Conservation (phyloP, 2,329 filamentous ascomycete species). For the Escovopsis sp. region DNA sequence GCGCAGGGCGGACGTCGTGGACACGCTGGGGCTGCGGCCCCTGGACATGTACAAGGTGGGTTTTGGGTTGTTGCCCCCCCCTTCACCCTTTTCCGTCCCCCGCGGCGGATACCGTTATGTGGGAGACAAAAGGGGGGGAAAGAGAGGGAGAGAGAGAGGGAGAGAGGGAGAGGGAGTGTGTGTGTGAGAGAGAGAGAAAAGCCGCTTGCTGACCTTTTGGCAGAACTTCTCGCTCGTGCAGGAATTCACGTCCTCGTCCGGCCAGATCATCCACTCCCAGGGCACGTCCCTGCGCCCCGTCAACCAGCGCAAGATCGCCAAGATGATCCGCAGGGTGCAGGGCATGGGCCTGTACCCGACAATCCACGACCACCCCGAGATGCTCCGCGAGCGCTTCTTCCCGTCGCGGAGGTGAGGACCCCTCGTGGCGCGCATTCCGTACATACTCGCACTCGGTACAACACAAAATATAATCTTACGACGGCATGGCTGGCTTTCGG, state of each 20-base stretch:
- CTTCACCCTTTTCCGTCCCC: too few species aligned
- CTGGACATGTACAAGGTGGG: constrained; percentile 73
- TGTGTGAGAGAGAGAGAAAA: background rate
- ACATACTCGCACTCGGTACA: too few species aligned
- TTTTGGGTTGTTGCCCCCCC: too few species aligned
- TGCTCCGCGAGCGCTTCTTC: constrained; percentile 38
- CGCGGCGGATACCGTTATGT: too few species aligned
- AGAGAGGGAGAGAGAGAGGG: background rate
- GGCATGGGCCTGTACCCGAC: constrained; percentile 87
- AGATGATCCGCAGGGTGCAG: constrained; percentile 77
- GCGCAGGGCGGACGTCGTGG: constrained; percentile 57
- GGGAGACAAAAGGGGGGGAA: too few species aligned
- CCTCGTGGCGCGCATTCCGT: too few species aligned
- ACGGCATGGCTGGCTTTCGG: constrained; percentile 1
- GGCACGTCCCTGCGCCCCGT: constrained; percentile 69
- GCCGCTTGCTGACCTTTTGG: background rate
- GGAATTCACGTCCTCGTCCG: constrained; percentile 74
- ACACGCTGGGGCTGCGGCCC: constrained; percentile 66
- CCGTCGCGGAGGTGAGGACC: constrained; percentile 6
- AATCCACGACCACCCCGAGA: constrained; percentile 76
- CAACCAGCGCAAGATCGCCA: constrained; percentile 87
- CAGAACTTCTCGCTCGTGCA: constrained; percentile 89
- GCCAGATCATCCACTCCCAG: constrained; percentile 64
- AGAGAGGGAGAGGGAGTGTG: background rate
- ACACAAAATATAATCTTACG: too few species aligned